Evolutionary conservation across 306 rosid genomes (phyloP).

Genomic region (Myrica gale): DNA sequence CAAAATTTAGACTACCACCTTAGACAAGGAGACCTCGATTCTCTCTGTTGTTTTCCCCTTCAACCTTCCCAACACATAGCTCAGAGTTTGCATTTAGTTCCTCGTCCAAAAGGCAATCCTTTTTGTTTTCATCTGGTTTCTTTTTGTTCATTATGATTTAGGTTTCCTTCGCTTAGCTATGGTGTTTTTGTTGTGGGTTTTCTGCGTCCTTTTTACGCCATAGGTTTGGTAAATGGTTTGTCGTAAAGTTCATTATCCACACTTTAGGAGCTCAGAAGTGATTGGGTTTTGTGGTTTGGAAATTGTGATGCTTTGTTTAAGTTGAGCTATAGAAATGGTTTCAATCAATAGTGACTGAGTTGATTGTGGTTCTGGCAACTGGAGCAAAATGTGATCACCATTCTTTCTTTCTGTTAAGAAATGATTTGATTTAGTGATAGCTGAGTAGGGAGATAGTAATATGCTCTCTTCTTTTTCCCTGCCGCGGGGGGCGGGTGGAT

Average conservation of each 20-base stretch:
- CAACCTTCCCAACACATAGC: not conserved
- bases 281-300: not conserved
- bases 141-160: not conserved
- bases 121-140: not conserved
- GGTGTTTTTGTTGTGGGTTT: not conserved
- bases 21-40: not conserved
- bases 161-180: not conserved
- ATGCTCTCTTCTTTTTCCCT: not conserved
- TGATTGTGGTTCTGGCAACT: not conserved
- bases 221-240: not conserved
- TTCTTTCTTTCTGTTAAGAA: not conserved
- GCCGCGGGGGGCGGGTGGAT: not conserved
- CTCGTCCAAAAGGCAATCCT: not conserved
- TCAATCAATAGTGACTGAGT: conserved; percentile 1
- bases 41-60: not conserved
- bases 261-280: not conserved
- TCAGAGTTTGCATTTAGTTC: not conserved
- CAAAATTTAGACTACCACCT: too few species aligned
- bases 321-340: not conserved
- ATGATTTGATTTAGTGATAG: not conserved
- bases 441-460: not conserved
- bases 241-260: not conserved
- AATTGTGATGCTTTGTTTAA: not conserved
- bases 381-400: not conserved
- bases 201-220: not conserved